phyloP scores from a whole-genome alignment of 306 rosid genomes.

The Malus sylvestris region DNA sequence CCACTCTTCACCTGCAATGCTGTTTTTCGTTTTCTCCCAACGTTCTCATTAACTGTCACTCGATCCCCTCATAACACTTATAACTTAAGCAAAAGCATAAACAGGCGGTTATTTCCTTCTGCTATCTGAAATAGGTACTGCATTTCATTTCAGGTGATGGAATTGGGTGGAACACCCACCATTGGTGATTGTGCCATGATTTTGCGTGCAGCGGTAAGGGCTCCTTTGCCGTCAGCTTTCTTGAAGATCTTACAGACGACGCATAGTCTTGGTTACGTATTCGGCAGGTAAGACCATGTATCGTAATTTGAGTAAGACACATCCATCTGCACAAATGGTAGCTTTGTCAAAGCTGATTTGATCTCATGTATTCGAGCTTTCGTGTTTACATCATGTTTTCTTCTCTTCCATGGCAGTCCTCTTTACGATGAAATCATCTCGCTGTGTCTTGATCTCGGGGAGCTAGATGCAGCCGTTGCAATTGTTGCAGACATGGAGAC shows the following conservation, averaged over 20 bases:
- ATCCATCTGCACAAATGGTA: not conserved
- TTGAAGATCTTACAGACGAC: constrained; percentile 79
- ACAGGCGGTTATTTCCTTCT: not conserved
- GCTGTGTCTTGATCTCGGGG: constrained; percentile 77
- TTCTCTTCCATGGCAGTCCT: constrained; percentile 42
- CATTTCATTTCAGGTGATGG: constrained; percentile 55
- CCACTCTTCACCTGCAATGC: constrained; percentile 11
- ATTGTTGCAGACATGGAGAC: constrained; percentile 87
- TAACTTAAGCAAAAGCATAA: not conserved
- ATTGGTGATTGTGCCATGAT: constrained; percentile 88
- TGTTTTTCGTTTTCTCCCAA: not conserved
- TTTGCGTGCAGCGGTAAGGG: constrained; percentile 79
- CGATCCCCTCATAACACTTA: too few species aligned
- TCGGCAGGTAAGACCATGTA: constrained; percentile 58
- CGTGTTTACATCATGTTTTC: constrained; percentile 12
- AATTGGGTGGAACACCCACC: constrained; percentile 87
- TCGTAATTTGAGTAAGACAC: constrained; percentile 4
- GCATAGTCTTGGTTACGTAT: constrained; percentile 75
- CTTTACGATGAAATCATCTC: constrained; percentile 77
- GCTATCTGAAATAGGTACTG: constrained; percentile 16
- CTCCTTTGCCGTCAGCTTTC: constrained; percentile 83
- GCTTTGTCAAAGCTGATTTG: not conserved
- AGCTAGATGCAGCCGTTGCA: constrained; percentile 92
- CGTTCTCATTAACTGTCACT: not conserved
- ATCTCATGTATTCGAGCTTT: not conserved